A percentile compares a stretch with the other conserved stretches of the same genome.
phyloP scores from a whole-genome alignment of 352 stramenopile species.

The Phytophthora brassicae region DNA sequence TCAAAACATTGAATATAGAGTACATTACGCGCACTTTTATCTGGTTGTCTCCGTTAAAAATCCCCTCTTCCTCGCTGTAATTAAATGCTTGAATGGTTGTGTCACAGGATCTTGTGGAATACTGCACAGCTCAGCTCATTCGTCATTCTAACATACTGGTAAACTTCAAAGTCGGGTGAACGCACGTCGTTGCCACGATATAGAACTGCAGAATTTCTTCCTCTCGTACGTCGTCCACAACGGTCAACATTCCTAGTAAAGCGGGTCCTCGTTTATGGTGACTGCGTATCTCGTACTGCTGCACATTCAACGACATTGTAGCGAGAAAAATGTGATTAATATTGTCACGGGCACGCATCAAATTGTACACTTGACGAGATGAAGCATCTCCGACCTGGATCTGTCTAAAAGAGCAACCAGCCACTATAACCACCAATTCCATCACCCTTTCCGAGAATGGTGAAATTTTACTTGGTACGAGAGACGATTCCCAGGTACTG shows the following conservation, averaged over 20 bases:
- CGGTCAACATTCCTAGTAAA: conserved; percentile 23
- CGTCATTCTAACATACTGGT: conserved; percentile 17
- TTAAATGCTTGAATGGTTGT: conserved; percentile 29
- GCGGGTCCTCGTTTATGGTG: conserved; percentile 23
- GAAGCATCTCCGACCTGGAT: conserved; percentile 19
- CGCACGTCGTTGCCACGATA: conserved; percentile 21
- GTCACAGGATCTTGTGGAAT: neutral
- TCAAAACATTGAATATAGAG: neutral
- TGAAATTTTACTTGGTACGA: conserved; percentile 37
- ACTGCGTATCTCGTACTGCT: conserved; percentile 27
- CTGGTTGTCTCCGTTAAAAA: conserved; percentile 35
- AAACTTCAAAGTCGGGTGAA: conserved; percentile 28
- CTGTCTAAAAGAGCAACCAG: conserved; percentile 37
- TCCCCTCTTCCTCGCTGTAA: conserved; percentile 20
- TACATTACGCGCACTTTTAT: conserved; percentile 23
- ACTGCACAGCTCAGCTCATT: conserved; percentile 10
- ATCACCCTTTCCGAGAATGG: conserved; percentile 21
- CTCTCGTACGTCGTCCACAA: conserved; percentile 25
- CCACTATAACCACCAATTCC: conserved; percentile 40
- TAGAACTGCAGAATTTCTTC: conserved; percentile 16
- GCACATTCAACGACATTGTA: conserved; percentile 30
- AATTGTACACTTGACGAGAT: conserved; percentile 26
- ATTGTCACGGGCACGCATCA: conserved; percentile 20
- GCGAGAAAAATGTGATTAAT: conserved; percentile 21
- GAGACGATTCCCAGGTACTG: conserved; percentile 22